A percentile compares a stretch with the other conserved stretches of the same genome.
Evolutionary conservation across 2,329 filamentous ascomycete species (phyloP).

Genomic region (Ambrosiella beaveri): DNA sequence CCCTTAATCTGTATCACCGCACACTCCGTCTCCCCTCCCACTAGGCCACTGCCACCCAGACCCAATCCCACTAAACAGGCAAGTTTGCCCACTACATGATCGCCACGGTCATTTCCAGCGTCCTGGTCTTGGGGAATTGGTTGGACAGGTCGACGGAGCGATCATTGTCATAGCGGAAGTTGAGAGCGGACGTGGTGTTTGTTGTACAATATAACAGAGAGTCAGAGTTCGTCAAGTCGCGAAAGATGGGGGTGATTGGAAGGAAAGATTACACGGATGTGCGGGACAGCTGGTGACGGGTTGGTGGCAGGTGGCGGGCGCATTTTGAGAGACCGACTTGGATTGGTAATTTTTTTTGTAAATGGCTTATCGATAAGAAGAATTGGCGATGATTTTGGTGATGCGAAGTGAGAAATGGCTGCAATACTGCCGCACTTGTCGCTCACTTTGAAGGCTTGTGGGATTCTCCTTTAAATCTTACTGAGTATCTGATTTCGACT

Average conservation of each 20-base stretch:
- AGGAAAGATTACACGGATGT: neutral
- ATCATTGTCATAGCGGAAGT: neutral
- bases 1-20: too few relatives aligned
- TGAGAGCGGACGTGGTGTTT: too few relatives aligned
- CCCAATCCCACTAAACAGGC: neutral
- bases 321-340: neutral
- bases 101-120: conserved; percentile 3
- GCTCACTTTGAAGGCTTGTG: too few relatives aligned
- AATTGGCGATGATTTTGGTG: neutral
- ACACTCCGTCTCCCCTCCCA: too few relatives aligned
- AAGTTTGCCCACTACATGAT: neutral
- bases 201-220: neutral
- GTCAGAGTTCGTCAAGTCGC: neutral
- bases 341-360: neutral
- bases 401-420: neutral
- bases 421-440: too few relatives aligned
- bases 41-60: too few relatives aligned
- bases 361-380: neutral
- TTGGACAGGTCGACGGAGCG: neutral
- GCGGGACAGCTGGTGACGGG: neutral
- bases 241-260: neutral
- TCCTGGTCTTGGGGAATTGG: neutral
- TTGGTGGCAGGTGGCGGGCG: neutral
- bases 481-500: too few relatives aligned
- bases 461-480: too few relatives aligned